Percentiles rank a stretch among this genome's conserved stretches.
phyloP scores from a whole-genome alignment of 1,139 yeast genomes.

The Debaryomyces nepalensis region DNA sequence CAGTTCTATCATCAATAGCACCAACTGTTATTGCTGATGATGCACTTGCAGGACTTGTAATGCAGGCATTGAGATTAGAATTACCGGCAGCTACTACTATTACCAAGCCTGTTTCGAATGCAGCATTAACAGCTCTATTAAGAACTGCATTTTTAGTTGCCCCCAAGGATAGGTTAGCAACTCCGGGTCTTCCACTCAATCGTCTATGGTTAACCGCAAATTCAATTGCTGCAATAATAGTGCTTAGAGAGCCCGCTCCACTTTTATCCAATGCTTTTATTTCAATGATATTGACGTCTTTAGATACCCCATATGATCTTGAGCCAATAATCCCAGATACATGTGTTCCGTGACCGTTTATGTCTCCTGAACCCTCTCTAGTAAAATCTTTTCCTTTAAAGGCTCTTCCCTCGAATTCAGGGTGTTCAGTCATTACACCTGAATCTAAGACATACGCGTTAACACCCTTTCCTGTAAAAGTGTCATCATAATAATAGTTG shows the following conservation, averaged over 20 bases:
- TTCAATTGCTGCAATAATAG: slow-evolving; percentile 73
- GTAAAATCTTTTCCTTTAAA: slow-evolving; percentile 62
- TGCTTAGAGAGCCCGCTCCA: slow-evolving; percentile 73
- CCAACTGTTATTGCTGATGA: slow-evolving; percentile 78
- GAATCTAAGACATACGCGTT: slow-evolving; percentile 84
- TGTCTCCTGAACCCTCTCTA: slow-evolving; percentile 63
- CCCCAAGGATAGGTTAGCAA: slow-evolving; percentile 83
- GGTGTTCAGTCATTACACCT: slow-evolving; percentile 62
- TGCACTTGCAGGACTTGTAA: slow-evolving; percentile 81
- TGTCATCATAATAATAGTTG: slow-evolving; percentile 33
- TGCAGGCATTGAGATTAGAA: slow-evolving; percentile 74
- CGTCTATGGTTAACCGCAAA: slow-evolving; percentile 66
- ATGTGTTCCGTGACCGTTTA: slow-evolving; percentile 83
- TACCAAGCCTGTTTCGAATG: slow-evolving; percentile 69
- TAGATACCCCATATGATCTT: slow-evolving; percentile 77
- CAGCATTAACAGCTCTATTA: slow-evolving; percentile 75
- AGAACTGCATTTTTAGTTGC: slow-evolving; percentile 66
- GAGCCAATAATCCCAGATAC: slow-evolving; percentile 92
- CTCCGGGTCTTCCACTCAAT: slow-evolving; percentile 52
- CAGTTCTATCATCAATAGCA: slow-evolving; percentile 76
- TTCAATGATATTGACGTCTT: slow-evolving; percentile 62
- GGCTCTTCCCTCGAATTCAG: slow-evolving; percentile 71
- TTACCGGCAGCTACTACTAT: slow-evolving; percentile 93
- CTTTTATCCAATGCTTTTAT: slow-evolving; percentile 67
- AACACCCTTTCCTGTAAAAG: slow-evolving; percentile 46